Conservation (phyloP, 768 basidiomycete species). For the Boletus coccyginus region DNA sequence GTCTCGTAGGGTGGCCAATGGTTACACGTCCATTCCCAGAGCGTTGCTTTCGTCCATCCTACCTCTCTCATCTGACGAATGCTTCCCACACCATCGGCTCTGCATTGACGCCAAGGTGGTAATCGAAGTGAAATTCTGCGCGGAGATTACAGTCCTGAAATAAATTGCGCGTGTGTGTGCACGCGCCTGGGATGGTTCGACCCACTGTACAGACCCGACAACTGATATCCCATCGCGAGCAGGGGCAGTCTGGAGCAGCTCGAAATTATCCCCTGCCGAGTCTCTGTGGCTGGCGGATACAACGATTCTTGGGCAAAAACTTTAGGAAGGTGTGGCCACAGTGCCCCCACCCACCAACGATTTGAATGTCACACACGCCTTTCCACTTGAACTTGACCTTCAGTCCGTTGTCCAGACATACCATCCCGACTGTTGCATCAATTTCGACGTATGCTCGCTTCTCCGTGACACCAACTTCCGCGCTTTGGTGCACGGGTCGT, state of each 20-base stretch:
- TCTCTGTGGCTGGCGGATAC: conserved; percentile 35
- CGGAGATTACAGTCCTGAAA: conserved; percentile 38
- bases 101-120: conserved; percentile 50
- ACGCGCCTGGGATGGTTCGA: conserved; percentile 48
- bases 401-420: conserved; percentile 53
- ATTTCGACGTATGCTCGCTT: conserved; percentile 72
- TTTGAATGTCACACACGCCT: conserved; percentile 52
- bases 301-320: conserved; percentile 64
- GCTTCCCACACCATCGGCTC: conserved; percentile 58
- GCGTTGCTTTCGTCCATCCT: conserved; percentile 24
- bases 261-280: conserved; percentile 43
- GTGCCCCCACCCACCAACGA: conserved; percentile 42
- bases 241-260: conserved; percentile 44
- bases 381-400: conserved; percentile 44
- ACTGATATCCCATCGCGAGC: conserved; percentile 42
- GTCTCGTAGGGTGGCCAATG: conserved; percentile 60
- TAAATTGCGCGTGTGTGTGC: conserved; percentile 51
- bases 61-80: conserved; percentile 37
- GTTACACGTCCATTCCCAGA: conserved; percentile 41
- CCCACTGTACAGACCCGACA: conserved; percentile 65
- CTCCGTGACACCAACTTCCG: conserved; percentile 58
- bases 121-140: conserved; percentile 68
- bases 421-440: conserved; percentile 49
- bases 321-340: conserved; percentile 17
- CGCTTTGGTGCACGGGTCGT: conserved; percentile 53